Base-by-base conservation (phyloP, 2,329 filamentous ascomycete genomes). In the Lecanicillium sp. region DNA sequence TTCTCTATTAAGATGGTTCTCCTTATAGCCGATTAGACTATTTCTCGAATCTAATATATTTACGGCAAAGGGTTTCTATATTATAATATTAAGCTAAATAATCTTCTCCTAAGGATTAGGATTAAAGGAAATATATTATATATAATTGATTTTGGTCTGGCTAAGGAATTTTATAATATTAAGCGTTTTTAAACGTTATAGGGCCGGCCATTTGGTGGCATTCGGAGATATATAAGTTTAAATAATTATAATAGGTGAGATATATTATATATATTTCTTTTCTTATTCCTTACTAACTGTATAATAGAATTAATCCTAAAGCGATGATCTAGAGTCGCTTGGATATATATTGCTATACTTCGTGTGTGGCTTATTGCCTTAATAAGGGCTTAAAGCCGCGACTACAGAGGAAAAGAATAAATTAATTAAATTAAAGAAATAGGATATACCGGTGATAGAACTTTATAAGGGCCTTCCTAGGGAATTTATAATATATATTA, bases 291-390 rank as follows among this genome's bases (percentile, higher is more conserved):
- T 37, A 14, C 45, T 51, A 32, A 51, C 24, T 27, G 15, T 19
- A 15, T 12, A 4, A 27, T 24, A 77, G 82, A 86, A 67, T n/a
- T 83, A 86, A 71, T 85, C 82, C 58, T 80, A 82, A 56, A 80
- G 83, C 69, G 83, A 86, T 60, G 83, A 87, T 60, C 84, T 87
- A 80, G 83, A 87, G 65, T 86, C 83, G 46, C 72, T 86, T 37
- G 83, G 83, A 56, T 86, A 86, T 60, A 81, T 86, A 55, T 83
- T 87, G 79, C 76, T 86, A 52, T 87, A 87, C 71, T 86, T 87
- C 72, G 84, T 79, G 70, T 81, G 82, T 67, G 83, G 83, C 49
- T 84, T 80, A 54, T 78, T 87, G 49, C 84, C 84, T 53, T 87
- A 83, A 84, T 81, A 86, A 67, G 83, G 82, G 51, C 71, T 86